phyloP scores from a whole-genome alignment of 2,329 filamentous ascomycete species.

The Fusarium siculi region DNA sequence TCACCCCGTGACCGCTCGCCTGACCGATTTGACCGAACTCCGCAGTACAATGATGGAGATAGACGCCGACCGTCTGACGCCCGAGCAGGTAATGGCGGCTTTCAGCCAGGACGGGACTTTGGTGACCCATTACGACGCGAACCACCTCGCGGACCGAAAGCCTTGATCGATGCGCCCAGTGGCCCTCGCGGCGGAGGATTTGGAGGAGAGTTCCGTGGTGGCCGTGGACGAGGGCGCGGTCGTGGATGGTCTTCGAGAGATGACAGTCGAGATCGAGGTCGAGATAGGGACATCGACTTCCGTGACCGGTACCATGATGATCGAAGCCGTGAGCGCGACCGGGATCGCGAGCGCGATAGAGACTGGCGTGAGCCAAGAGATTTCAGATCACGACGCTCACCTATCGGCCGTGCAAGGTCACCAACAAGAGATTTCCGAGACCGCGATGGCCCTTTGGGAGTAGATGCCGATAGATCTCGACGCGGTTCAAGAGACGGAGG shows the following conservation, averaged over 20 bases:
- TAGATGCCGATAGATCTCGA: constrained; percentile 74
- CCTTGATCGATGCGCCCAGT: constrained; percentile 75
- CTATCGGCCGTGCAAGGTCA: constrained; percentile 68
- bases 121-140: constrained; percentile 70
- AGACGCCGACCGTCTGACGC: constrained; percentile 74
- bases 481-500: constrained; percentile 76
- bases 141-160: constrained; percentile 84
- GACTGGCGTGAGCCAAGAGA: constrained; percentile 56
- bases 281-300: constrained; percentile 70
- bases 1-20: constrained; percentile 77
- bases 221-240: constrained; percentile 63
- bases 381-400: constrained; percentile 64
- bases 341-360: constrained; percentile 64
- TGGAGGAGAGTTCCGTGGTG: constrained; percentile 69
- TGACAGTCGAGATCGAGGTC: constrained; percentile 69
- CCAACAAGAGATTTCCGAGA: constrained; percentile 76
- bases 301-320: constrained; percentile 70
- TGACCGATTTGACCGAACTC: constrained; percentile 68
- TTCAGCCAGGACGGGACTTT: constrained; percentile 70
- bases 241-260: constrained; percentile 67
- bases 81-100: constrained; percentile 67
- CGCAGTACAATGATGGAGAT: constrained; percentile 71
- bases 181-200: constrained; percentile 76
- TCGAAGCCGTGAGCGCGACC: constrained; percentile 67
- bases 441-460: constrained; percentile 66